phyloP scores from a whole-genome alignment of 2,329 filamentous ascomycete genomes.

The Coccinonectria pachysandricola region DNA sequence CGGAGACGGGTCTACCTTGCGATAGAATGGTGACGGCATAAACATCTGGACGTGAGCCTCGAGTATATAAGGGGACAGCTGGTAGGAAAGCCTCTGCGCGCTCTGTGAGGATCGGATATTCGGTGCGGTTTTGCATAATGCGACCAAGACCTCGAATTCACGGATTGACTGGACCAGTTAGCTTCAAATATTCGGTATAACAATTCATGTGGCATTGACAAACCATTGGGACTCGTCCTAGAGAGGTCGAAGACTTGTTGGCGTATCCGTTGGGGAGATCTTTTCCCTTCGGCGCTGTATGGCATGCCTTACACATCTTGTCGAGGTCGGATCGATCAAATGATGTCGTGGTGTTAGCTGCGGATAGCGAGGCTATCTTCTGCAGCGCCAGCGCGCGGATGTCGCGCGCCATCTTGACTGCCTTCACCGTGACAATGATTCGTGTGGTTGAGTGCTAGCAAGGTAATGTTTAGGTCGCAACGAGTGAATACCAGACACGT shows the following conservation, averaged over 20 bases:
- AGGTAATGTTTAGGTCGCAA: no score
- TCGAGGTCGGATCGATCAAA: constrained; percentile 56
- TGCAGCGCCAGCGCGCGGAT: constrained; percentile 53
- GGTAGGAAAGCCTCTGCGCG: constrained; percentile 67
- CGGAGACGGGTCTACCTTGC: constrained; percentile 74
- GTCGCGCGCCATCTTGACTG: constrained; percentile 37
- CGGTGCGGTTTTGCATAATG: constrained; percentile 82
- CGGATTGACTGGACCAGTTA: constrained; percentile 55
- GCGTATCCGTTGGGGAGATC: constrained; percentile 39
- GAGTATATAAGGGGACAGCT: constrained; percentile 74
- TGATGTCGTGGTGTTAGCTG: constrained; percentile 39
- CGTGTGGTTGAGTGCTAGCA: no score
- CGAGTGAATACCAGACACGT: no score
- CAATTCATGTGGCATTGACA: no score
- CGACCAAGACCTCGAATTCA: constrained; percentile 85
- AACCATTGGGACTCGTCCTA: constrained; percentile 53
- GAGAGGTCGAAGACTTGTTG: constrained; percentile 28
- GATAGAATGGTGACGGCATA: constrained; percentile 69
- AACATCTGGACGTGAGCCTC: constrained; percentile 76
- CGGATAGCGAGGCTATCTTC: constrained; percentile 55
- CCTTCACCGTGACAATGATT: no score
- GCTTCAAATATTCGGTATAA: no score
- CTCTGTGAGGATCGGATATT: constrained; percentile 59
- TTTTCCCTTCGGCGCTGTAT: constrained; percentile 33
- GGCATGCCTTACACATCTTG: constrained; percentile 48